Conservation (phyloP, 1,139 yeast species). For the Hyphopichia wangnamkhiaoensis region DNA sequence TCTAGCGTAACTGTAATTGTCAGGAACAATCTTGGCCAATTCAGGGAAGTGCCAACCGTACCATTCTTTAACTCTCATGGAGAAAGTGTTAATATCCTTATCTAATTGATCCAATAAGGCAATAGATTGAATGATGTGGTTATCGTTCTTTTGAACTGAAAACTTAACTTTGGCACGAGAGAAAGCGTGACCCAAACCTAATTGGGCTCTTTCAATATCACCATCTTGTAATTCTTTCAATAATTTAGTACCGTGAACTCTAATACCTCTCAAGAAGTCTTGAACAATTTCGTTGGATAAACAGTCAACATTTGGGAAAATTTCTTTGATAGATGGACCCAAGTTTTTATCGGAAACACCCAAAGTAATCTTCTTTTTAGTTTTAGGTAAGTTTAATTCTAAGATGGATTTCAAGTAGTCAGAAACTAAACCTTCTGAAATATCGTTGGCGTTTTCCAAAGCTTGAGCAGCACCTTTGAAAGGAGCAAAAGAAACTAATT, state of each 20-base stretch:
- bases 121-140: slow-evolving; percentile 98
- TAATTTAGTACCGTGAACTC: slow-evolving; percentile 86
- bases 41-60: slow-evolving; percentile 99
- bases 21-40: slow-evolving; percentile 94
- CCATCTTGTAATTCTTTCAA: slow-evolving; percentile 92
- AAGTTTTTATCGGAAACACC: slow-evolving; percentile 95
- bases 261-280: slow-evolving; percentile 92
- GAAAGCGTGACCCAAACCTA: slow-evolving; percentile 98
- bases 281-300: slow-evolving; percentile 89
- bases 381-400: slow-evolving; percentile 90
- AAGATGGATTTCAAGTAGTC: slow-evolving; percentile 87
- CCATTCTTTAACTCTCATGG: slow-evolving; percentile 99
- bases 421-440: slow-evolving; percentile 94
- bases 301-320: slow-evolving; percentile 86
- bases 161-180: slow-evolving; percentile 99
- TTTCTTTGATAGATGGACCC: slow-evolving; percentile 95
- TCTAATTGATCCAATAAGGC: slow-evolving; percentile 95
- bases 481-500: slow-evolving; percentile 94
- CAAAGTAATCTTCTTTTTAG: slow-evolving; percentile 65
- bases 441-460: slow-evolving; percentile 94
- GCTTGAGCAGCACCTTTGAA: slow-evolving; percentile 99
- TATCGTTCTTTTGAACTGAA: slow-evolving; percentile 96
- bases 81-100: slow-evolving; percentile 94
- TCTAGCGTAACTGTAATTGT: slow-evolving; percentile 85
- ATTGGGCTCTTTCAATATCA: slow-evolving; percentile 96